Percentiles rank a stretch among this genome's conserved stretches.
These are phyloP conservation scores for Chrysosporium keratinophilum DNA, from an alignment of 2,329 filamentous ascomycete genomes.

Conservation along the genomic window DNA sequence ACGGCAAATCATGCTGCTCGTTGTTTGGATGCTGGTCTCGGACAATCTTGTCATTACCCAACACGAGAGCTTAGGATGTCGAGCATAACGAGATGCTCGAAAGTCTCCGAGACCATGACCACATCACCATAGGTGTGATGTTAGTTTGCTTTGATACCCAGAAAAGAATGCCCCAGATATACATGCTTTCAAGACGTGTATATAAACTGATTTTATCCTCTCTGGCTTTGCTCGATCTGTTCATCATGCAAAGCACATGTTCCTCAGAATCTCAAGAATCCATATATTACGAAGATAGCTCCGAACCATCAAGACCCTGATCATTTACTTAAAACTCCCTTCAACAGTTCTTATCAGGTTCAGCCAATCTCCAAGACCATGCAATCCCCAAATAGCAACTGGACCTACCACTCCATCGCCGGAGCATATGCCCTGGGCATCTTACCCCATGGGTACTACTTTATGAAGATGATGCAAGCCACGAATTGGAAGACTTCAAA, in stretches of 20 bases:
- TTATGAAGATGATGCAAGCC: slow-evolving; percentile 25
- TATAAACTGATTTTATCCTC: background rate
- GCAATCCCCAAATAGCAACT: slow-evolving; percentile 19
- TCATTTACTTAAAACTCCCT: background rate
- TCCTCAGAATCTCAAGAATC: background rate
- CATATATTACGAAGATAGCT: background rate
- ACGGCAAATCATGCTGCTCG: no score
- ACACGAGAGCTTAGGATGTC: no score
- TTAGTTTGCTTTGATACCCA: background rate
- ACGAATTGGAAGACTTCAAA: slow-evolving; percentile 24
- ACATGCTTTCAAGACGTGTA: background rate
- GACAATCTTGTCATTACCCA: no score
- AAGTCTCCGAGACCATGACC: no score
- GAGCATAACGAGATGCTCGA: no score
- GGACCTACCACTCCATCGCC: slow-evolving; percentile 26
- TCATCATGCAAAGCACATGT: background rate
- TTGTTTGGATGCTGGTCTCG: no score
- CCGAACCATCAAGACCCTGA: background rate
- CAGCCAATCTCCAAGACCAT: background rate
- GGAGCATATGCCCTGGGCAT: slow-evolving; percentile 25
- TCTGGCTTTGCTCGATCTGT: background rate
- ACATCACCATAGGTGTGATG: background rate
- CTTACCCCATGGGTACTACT: slow-evolving; percentile 25
- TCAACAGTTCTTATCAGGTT: background rate
- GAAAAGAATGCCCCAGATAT: background rate